A percentile compares a stretch with the other conserved stretches of the same genome.
phyloP scores from a whole-genome alignment of 257 asterid species.

The Plantago elongata region DNA sequence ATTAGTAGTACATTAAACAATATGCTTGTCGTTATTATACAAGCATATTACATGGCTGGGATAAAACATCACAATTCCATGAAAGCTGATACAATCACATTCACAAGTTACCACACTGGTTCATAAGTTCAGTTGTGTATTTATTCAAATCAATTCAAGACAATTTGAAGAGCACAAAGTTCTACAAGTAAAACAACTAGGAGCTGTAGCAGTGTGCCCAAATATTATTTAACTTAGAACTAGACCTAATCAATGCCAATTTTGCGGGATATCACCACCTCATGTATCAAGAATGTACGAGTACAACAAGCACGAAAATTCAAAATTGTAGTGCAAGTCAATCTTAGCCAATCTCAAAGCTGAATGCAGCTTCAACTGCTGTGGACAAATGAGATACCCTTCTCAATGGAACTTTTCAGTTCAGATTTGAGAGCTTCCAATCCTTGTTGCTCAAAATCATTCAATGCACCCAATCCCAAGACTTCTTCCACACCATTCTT shows the following conservation, averaged over 20 bases:
- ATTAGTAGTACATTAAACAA: no score
- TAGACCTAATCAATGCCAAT: not conserved
- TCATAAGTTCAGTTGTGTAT: not conserved
- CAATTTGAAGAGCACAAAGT: not conserved
- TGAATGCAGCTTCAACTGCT: constrained; percentile 21
- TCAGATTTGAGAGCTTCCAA: constrained; percentile 59
- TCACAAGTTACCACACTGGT: no score
- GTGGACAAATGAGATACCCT: constrained; percentile 51
- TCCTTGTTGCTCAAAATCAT: constrained; percentile 58
- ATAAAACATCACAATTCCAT: no score
- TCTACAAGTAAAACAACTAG: not conserved
- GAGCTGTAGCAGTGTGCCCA: not conserved
- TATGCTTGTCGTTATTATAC: no score
- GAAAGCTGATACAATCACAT: no score
- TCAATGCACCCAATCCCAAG: constrained; percentile 44
- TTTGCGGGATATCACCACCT: constrained; percentile 1
- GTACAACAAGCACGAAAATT: not conserved
- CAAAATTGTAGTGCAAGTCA: constrained; percentile 5
- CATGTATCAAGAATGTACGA: not conserved
- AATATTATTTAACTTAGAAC: constrained; percentile 2
- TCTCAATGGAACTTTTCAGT: constrained; percentile 53
- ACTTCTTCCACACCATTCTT: constrained; percentile 68
- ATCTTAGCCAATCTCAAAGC: not conserved
- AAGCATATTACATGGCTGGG: no score
- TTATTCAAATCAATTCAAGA: not conserved